These are phyloP conservation scores for Acorus gramineus DNA, from an alignment of 106 monocot species.

Conservation along the genomic window DNA sequence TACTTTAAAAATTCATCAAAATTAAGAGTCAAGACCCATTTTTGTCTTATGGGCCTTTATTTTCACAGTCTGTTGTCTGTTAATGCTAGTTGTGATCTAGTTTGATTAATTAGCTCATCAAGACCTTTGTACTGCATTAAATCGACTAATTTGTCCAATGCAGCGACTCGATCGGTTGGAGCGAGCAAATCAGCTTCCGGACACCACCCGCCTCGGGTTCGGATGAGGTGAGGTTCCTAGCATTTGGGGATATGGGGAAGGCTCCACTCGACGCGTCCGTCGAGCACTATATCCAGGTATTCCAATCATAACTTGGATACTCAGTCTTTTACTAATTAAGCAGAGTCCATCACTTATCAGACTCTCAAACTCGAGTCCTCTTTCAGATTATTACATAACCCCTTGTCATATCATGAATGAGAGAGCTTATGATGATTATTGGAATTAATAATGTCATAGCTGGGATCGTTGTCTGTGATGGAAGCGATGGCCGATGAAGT, in stretches of 20 bases:
- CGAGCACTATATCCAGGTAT: slow-evolving; percentile 78
- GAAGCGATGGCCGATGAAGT: slow-evolving; percentile 10
- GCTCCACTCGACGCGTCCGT: slow-evolving; percentile 54
- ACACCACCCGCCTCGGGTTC: slow-evolving; percentile 65
- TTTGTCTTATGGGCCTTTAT: no score
- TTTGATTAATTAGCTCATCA: no score
- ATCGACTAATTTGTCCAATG: neutral
- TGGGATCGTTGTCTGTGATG: slow-evolving; percentile 26
- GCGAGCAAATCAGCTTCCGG: slow-evolving; percentile 34
- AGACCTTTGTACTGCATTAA: neutral
- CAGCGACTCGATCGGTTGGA: slow-evolving; percentile 76
- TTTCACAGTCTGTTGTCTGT: no score
- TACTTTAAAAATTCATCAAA: no score
- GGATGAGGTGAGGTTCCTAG: slow-evolving; percentile 32
- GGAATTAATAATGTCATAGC: slow-evolving; percentile 28
- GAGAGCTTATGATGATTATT: neutral
- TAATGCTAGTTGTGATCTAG: no score
- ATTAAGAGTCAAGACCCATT: no score
- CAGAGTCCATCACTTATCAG: neutral
- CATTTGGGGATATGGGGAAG: slow-evolving; percentile 79
- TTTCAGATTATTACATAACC: no score
- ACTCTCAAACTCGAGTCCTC: no score
- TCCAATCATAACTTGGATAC: neutral
- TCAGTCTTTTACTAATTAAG: neutral
- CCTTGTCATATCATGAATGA: no score